Evolutionary conservation across 2,329 filamentous ascomycete genomes (phyloP), one percentile per base, ranked within the genome.

Genomic region (Colletotrichum abscissum): DNA sequence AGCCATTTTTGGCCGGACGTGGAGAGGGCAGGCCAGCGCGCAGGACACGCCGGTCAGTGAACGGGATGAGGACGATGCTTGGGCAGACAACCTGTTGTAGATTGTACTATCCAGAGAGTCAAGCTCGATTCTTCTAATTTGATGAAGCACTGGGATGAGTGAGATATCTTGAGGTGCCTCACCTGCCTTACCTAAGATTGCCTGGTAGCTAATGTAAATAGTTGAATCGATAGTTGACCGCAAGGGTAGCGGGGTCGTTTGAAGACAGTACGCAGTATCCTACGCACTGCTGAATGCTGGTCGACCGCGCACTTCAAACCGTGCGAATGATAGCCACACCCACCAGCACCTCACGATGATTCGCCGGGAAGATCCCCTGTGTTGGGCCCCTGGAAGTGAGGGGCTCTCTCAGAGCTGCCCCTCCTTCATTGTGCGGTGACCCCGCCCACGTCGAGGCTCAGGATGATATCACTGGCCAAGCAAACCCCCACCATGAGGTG

Each of bases 1-100:
- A 73, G 85, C 85, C 22, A 89, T 97, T 68, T 97, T 97, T 81
- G 77, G 79, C 76, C 76, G 79, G 72, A 79, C 76, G 72, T 80
- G 75, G 74, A 69, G 59, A 33, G 70, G 60, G 1, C 52, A 56
- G 33, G 69, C 38, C 56, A 68, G 66, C 46, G 59, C 16, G 26
- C 54, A 67, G 19, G 72, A 71, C 26, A 75, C 73, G 59, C 74
- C 74, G 28, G 16, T 59, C 35, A 75, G 66, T 52, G 73, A 75
- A 59, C 59, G 35, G 38, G 74, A 72, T 24, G 63, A 70, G 38
- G 67, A 72, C 3, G 75, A 76, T 22, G 73, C 70, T 4, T 76
- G 75, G 75, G 75, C 75, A 3, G 70, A 76, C 46, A 75, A 75
- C 56, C 24, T 75, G 63, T 63, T 74, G 5, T 74, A 58, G 24